Evolutionary conservation across 225 moss, liverwort and hornwort genomes (phyloP), one percentile per base, ranked within the genome.

Genomic region (Ulota crispa): DNA sequence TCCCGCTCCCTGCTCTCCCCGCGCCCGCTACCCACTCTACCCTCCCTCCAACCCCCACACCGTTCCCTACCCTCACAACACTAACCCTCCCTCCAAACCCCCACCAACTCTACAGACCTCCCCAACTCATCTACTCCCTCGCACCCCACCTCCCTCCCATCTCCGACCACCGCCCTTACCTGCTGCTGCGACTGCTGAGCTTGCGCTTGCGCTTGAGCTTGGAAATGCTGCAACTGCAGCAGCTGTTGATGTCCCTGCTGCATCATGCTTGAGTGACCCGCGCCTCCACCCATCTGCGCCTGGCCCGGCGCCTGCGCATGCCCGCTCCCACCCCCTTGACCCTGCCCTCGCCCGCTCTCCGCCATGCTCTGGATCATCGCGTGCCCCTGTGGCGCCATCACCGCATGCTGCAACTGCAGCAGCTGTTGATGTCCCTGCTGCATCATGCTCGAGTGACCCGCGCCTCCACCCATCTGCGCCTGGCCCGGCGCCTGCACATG

Each of bases 341-440:
- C 18, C 32, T 74, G 81, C 32, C 79, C 89, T 28, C 95, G 80
- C 20, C 56, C 86, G 30, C 91, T 68, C 43, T 95, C 95, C 67
- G 81, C 82, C 83, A 88, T 85, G 70, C 89, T 92, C 68, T 92
- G 93, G 26, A 95, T 78, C 94, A 97, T 86, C 16, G 94, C 97
- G 68, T 94, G 97, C 31, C 97, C 97, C 81, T 94, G 94, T 1
- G 95, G 95, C 27, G 97, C 97, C 95, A 97, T 94, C 66, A 97
- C 93, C 6, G 63, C 84, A 7, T 88, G 88, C 26, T 86, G 85
- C 69, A 90, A 74, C 76, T 89, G 91, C 79, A 82, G 75, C 57
- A 85, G 64, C 0, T 81, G 85, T 6, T 89, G 87, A 3, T 86
- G 88, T 45, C 87, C 88, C 66, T 91, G 91, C 61, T 92, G 91